A percentile compares a stretch with the other conserved stretches of the same genome.
Conservation (phyloP, 2,329 filamentous ascomycete genomes). For the Epicoccum nigrum region DNA sequence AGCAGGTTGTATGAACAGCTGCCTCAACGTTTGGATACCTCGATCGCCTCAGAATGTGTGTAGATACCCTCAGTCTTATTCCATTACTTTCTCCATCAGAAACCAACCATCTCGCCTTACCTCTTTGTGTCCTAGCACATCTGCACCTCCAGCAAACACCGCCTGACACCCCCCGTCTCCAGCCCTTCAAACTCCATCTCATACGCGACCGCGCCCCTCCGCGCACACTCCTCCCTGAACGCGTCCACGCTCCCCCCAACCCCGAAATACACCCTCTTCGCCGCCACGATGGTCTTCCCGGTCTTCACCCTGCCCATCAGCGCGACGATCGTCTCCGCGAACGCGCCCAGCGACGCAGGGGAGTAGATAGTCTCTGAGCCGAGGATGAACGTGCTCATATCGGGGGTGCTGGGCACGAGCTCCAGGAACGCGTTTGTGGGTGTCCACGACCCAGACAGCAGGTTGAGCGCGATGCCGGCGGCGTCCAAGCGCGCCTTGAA, state of each 20-base stretch:
- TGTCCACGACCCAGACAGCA: slow-evolving; percentile 79
- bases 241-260: slow-evolving; percentile 83
- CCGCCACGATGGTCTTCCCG: slow-evolving; percentile 70
- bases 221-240: slow-evolving; percentile 59
- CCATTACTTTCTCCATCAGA: not conserved
- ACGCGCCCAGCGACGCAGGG: slow-evolving; percentile 70
- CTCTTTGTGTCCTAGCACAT: slow-evolving; percentile 32
- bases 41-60: not conserved
- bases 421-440: slow-evolving; percentile 61
- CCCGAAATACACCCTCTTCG: slow-evolving; percentile 83
- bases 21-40: not conserved
- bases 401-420: slow-evolving; percentile 55
- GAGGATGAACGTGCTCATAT: slow-evolving; percentile 59
- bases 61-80: slow-evolving; percentile 4
- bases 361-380: slow-evolving; percentile 87
- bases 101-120: not conserved
- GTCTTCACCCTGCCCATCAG: slow-evolving; percentile 61
- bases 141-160: slow-evolving; percentile 55
- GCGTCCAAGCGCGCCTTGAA: slow-evolving; percentile 63
- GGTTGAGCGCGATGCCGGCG: slow-evolving; percentile 63
- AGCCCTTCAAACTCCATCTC: slow-evolving; percentile 57
- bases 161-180: slow-evolving; percentile 51
- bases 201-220: slow-evolving; percentile 52
- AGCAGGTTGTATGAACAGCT: no score
- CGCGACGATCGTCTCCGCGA: slow-evolving; percentile 69